These are phyloP conservation scores for Aspergillus oerlinghausenensis DNA, from an alignment of 2,329 filamentous ascomycete genomes.

Conservation along the genomic window DNA sequence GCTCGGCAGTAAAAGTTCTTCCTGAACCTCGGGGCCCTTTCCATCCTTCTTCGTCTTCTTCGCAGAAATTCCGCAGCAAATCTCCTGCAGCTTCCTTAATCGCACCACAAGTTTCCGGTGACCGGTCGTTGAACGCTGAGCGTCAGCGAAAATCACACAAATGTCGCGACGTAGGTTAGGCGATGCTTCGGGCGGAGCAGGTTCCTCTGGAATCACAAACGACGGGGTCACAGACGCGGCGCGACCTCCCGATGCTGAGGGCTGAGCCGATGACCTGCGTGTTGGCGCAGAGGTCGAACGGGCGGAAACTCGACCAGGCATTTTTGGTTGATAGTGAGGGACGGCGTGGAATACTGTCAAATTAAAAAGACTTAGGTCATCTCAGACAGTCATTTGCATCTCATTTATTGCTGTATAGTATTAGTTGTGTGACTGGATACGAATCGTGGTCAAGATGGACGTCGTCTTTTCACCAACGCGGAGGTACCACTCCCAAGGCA, in stretches of 20 bases:
- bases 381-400: conserved; percentile 6
- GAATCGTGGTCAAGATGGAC: not conserved
- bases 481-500: conserved; percentile 8
- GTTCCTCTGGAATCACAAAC: conserved; percentile 60
- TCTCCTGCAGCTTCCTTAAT: conserved; percentile 84
- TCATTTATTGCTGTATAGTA: not conserved
- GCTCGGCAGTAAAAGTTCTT: conserved; percentile 39
- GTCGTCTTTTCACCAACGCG: conserved; percentile 1
- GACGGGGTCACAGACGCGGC: conserved; percentile 50
- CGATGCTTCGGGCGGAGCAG: conserved; percentile 31
- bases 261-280: conserved; percentile 53
- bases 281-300: conserved; percentile 34
- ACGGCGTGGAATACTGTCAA: not conserved
- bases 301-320: conserved; percentile 39
- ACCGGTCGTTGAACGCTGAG: conserved; percentile 82
- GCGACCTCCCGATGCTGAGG: conserved; percentile 80
- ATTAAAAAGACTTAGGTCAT: conserved; percentile 8
- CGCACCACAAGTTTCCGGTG: conserved; percentile 87
- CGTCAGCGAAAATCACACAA: conserved; percentile 69
- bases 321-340: conserved; percentile 22
- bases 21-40: conserved; percentile 50
- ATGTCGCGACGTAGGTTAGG: conserved; percentile 67
- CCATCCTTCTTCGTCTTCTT: conserved; percentile 31
- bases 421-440: not conserved
- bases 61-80: conserved; percentile 60